Percentiles rank a stretch among this genome's conserved stretches.
Evolutionary conservation across 257 asterid genomes (phyloP).

Genomic region (Pogostemon cablin): DNA sequence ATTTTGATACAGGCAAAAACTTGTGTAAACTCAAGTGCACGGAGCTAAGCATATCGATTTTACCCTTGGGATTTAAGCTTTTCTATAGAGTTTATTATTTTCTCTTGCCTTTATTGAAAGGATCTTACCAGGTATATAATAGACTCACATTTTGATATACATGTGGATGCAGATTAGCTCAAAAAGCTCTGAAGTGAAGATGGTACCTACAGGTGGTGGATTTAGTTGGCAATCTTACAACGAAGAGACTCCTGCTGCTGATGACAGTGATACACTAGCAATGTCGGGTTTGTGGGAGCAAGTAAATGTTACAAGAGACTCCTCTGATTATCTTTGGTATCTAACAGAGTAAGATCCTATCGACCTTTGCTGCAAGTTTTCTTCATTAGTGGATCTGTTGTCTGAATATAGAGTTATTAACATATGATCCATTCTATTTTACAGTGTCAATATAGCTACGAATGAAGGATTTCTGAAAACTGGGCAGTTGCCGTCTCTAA

Average conservation of each 20-base stretch:
- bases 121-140: no score
- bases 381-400: neutral
- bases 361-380: neutral
- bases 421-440: neutral
- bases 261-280: constrained; percentile 51
- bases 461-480: constrained; percentile 66
- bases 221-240: constrained; percentile 74
- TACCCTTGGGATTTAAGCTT: no score
- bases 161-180: constrained; percentile 55
- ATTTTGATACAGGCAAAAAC: no score
- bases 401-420: neutral
- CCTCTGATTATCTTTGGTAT: constrained; percentile 91
- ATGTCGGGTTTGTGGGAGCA: constrained; percentile 76
- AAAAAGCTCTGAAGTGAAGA: constrained; percentile 52
- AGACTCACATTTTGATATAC: neutral
- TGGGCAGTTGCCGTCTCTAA: constrained; percentile 60
- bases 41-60: no score
- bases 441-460: constrained; percentile 71
- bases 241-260: constrained; percentile 73
- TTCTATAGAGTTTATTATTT: no score
- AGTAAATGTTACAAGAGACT: constrained; percentile 69
- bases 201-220: constrained; percentile 53
- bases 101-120: no score
- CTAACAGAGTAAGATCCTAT: constrained; percentile 67
- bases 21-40: no score